Percentiles rank a stretch among this genome's conserved stretches.
Conservation (phyloP, 169 alveolate genomes). For the Eimeria maxima region DNA sequence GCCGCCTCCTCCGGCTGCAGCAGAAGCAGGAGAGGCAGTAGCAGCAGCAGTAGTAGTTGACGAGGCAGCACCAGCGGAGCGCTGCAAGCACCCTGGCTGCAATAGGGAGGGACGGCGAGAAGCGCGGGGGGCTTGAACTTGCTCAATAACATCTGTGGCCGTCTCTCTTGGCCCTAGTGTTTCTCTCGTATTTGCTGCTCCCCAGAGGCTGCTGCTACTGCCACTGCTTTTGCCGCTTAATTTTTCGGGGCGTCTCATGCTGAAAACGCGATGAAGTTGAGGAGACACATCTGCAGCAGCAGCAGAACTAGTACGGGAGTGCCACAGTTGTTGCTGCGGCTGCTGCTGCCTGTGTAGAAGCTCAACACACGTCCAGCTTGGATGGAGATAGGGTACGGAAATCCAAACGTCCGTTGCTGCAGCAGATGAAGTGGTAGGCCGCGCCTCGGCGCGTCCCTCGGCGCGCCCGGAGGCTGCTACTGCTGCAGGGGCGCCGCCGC, state of each 20-base stretch:
- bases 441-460: not conserved
- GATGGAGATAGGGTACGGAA: not conserved
- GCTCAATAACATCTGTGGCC: not conserved
- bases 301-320: not conserved
- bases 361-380: not conserved
- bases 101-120: conserved; percentile 41
- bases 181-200: conserved; percentile 18
- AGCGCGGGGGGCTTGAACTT: conserved; percentile 17
- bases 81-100: conserved; percentile 28
- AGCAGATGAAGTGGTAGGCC: conserved; percentile 22
- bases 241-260: conserved; percentile 34
- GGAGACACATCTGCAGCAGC: conserved; percentile 8
- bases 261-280: conserved; percentile 22
- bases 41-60: conserved; percentile 50
- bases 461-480: not conserved
- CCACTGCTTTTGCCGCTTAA: conserved; percentile 4
- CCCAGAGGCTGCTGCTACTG: conserved; percentile 62
- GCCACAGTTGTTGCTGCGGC: conserved; percentile 19
- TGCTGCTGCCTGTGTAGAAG: conserved; percentile 15
- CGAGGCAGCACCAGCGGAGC: conserved; percentile 43
- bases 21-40: conserved; percentile 25
- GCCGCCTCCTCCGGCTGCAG: conserved; percentile 14
- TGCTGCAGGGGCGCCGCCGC: not conserved
- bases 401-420: conserved; percentile 64
- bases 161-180: not conserved